phyloP scores from a whole-genome alignment of 169 alveolate species.

The Plasmodium chabaudi region DNA sequence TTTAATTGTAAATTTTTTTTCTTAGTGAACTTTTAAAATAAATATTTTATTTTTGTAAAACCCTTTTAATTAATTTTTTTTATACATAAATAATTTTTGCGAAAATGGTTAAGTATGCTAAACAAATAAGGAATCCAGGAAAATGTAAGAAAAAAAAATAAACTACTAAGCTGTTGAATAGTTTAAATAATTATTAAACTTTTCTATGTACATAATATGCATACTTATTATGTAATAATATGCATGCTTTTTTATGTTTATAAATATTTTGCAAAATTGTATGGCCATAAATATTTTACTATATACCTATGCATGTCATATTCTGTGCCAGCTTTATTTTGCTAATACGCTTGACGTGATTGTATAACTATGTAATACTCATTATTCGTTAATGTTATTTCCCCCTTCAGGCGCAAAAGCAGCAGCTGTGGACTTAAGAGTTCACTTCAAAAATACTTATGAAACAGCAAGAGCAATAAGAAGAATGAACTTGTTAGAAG shows the following conservation, averaged over 20 bases:
- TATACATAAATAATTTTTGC: background rate
- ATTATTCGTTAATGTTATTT: background rate
- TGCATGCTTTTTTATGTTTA: no score
- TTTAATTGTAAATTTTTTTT: constrained; percentile 3
- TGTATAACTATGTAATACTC: background rate
- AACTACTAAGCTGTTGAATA: no score
- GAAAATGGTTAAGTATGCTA: constrained; percentile 71
- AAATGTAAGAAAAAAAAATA: constrained; percentile 26
- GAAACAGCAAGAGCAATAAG: constrained; percentile 97
- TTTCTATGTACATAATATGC: background rate
- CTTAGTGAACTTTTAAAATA: constrained; percentile 11
- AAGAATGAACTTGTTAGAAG: constrained; percentile 94
- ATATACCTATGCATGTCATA: background rate
- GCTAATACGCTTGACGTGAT: background rate
- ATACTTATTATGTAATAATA: no score
- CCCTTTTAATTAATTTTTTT: constrained; percentile 10
- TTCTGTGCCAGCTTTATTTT: background rate
- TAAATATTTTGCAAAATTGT: background rate
- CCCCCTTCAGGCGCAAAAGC: constrained; percentile 51
- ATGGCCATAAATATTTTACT: background rate
- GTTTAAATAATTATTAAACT: no score
- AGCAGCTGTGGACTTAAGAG: constrained; percentile 93
- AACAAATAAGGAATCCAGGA: constrained; percentile 49
- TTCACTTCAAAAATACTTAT: constrained; percentile 96
- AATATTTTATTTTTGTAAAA: background rate